These are phyloP conservation scores for Cnidoscolus chayamansa DNA, from an alignment of 441 rosid species.

Conservation along the genomic window DNA sequence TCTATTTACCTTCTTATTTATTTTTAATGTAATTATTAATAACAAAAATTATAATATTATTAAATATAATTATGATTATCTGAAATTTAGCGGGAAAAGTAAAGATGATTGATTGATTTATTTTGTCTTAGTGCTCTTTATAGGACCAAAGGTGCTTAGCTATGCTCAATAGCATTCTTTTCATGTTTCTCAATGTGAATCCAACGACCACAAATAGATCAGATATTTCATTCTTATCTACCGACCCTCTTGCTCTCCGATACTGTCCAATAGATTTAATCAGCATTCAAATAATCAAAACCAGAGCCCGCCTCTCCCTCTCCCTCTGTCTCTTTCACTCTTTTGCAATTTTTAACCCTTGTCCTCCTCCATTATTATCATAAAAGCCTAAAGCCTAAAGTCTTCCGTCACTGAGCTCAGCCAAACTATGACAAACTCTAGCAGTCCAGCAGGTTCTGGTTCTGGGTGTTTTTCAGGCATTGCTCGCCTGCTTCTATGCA, in stretches of 20 bases:
- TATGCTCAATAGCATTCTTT: background rate
- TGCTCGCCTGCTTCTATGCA: conserved; percentile 61
- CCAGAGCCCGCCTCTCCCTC: conserved; percentile 40
- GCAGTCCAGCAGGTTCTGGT: conserved; percentile 21
- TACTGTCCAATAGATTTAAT: background rate
- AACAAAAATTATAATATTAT: too few species aligned
- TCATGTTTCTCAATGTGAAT: conserved; percentile 36
- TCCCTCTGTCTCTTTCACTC: background rate
- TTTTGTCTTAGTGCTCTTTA: background rate
- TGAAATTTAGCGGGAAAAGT: too few species aligned
- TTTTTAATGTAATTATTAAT: too few species aligned
- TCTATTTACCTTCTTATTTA: too few species aligned
- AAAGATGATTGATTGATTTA: background rate
- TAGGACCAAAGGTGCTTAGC: background rate
- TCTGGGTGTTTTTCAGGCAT: conserved; percentile 66
- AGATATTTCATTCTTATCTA: background rate
- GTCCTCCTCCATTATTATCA: background rate
- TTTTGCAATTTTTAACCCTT: background rate
- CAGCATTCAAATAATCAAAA: conserved; percentile 42
- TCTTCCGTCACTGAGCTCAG: background rate
- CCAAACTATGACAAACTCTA: conserved; percentile 31
- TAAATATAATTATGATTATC: too few species aligned
- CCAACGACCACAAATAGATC: conserved; percentile 21
- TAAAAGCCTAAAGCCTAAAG: background rate
- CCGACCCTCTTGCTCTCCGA: background rate